These are phyloP conservation scores for Lactarius quietus DNA, from an alignment of 768 basidiomycete genomes.

Conservation along the genomic window DNA sequence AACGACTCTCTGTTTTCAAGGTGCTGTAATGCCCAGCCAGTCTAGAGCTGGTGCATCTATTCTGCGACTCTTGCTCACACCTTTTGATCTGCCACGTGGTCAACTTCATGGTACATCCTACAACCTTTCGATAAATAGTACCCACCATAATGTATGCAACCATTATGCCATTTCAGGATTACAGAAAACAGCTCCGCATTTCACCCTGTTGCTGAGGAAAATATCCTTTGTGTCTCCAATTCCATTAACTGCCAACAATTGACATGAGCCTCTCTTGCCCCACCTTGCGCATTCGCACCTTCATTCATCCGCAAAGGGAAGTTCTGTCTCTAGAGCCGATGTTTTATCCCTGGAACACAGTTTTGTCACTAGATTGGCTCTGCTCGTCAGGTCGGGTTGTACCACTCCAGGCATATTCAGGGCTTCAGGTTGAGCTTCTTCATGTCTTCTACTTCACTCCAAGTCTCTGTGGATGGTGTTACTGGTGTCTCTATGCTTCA, in stretches of 20 bases:
- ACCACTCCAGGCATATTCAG: neutral
- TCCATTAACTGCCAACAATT: constrained; percentile 4
- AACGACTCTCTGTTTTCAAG: neutral
- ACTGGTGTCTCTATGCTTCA: constrained; percentile 60
- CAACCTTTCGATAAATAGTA: constrained; percentile 2
- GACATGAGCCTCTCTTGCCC: constrained; percentile 10
- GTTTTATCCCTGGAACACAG: constrained; percentile 3
- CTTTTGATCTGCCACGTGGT: neutral
- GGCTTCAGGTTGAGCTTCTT: too few species aligned
- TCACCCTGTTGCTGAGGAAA: constrained; percentile 1
- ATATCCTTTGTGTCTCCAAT: constrained; percentile 13
- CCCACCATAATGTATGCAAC: neutral
- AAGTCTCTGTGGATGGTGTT: constrained; percentile 33
- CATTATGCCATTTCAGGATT: constrained; percentile 8
- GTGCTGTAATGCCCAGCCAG: neutral
- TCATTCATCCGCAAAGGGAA: constrained; percentile 10
- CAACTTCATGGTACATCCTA: neutral
- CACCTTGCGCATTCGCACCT: constrained; percentile 11
- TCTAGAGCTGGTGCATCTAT: constrained; percentile 3
- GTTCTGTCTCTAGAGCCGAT: constrained; percentile 3
- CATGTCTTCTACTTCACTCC: constrained; percentile 48
- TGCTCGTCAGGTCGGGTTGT: neutral
- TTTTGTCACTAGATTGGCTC: neutral
- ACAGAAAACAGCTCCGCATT: constrained; percentile 2
- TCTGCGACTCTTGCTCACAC: neutral